Evolutionary conservation across 495 filamentous ascomycete genomes (phyloP), one percentile per base, ranked within the genome.

Genomic region (Rhypophila decipiens): DNA sequence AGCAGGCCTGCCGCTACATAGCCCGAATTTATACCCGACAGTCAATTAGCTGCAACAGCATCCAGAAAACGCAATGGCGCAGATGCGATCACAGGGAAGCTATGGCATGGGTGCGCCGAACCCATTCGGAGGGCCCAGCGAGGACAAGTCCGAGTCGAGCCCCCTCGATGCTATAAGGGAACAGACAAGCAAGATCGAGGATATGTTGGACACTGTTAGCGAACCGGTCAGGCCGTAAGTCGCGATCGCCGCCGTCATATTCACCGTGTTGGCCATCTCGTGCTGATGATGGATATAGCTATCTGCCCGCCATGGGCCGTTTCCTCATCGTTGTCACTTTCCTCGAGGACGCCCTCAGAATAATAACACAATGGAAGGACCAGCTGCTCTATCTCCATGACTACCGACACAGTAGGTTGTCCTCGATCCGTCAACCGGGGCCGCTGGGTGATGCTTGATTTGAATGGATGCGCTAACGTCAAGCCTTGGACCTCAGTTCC

Each of bases 301-400:
- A 94, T 59, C 77, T 98, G 15, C 93, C 93, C 24, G 88, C 87
- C 47, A 90, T 97, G 69, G 93, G 93, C 33, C 87, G 93, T 37
- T 97, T 97, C 70, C 72, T 98, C 55, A 98, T 98, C 56, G 93
- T 98, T 23, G 93, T 96, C 47, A 98, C 93, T 52, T 98, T 98
- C 74, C 77, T 98, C 50, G 93, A 98, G 70, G 93, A 98, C 72
- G 87, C 90, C 24, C 71, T 98, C 34, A 80, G 93, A 65, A 98
- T 98, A 63, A 74, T 97, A 60, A 97, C 94, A 52, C 93, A 98
- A 84, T 98, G 93, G 93, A 83, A 61, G 64, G 93, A 97, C 67
- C 93, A 98, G 75, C 81, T 98, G 24, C 68, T 86, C 22, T 98
- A 96, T 61, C 83, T 98, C 39, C 83, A 85, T 62, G 88, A 95